phyloP scores from a whole-genome alignment of 768 basidiomycete species.

The Clavulina sp. region DNA sequence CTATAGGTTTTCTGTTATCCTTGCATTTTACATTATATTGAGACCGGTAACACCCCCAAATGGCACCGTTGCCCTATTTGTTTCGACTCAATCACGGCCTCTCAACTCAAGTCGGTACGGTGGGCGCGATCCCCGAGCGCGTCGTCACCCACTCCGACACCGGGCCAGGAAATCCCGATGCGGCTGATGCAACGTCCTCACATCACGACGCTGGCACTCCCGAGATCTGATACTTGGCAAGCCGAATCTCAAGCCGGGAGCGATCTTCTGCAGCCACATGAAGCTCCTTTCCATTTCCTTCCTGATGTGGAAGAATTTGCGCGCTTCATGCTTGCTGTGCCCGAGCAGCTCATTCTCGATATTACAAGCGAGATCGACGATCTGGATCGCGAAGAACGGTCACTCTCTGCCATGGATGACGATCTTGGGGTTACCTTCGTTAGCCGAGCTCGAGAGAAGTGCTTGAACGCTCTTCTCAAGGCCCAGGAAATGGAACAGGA shows the following conservation, averaged over 20 bases:
- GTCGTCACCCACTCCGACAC: background rate
- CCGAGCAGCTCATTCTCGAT: constrained; percentile 60
- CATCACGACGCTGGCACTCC: constrained; percentile 87
- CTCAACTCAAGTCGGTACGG: constrained; percentile 82
- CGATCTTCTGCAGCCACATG: constrained; percentile 75
- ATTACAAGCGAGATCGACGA: constrained; percentile 57
- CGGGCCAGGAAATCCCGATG: constrained; percentile 38
- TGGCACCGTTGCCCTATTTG: constrained; percentile 94
- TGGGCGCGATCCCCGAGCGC: constrained; percentile 50
- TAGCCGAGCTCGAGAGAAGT: constrained; percentile 55
- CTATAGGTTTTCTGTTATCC: constrained; percentile 85
- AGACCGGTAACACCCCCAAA: constrained; percentile 60
- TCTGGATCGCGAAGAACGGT: constrained; percentile 49
- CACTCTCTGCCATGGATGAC: constrained; percentile 51
- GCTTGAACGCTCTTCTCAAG: constrained; percentile 65
- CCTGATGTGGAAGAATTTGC: constrained; percentile 78
- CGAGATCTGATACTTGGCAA: constrained; percentile 84
- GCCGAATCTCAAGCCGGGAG: constrained; percentile 22
- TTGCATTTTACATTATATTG: constrained; percentile 82
- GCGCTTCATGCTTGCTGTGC: constrained; percentile 94
- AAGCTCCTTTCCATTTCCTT: constrained; percentile 90
- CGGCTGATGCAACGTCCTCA: constrained; percentile 84
- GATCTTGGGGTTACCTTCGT: constrained; percentile 64
- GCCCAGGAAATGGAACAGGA: constrained; percentile 59
- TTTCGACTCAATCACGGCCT: constrained; percentile 79